Base-by-base conservation (phyloP, 2,329 filamentous ascomycete genomes). In the Fusarium staphyleae region DNA sequence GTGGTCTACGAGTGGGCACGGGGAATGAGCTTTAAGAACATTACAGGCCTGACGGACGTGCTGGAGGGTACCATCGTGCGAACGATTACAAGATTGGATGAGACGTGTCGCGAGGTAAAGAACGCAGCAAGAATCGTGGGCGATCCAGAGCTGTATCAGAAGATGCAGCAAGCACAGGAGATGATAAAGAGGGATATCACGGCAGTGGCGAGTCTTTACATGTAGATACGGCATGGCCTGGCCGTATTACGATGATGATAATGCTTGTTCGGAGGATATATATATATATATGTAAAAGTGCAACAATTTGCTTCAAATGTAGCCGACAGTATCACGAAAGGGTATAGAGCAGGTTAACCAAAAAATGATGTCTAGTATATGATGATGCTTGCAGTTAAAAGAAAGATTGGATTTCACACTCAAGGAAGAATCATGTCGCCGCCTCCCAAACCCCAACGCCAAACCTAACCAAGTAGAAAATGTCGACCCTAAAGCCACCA, bases 1-100 rank as follows among this genome's bases (percentile, higher is more conserved):
- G 95, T 99, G 0, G 96, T 99, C 28, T 97, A 98, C 72, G 95
- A 99, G 74, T 99, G 95, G 95, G 95, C 95, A 9, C 82, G 91
- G 42, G 95, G 95, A 19, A 98, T 98, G 91, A 93, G 90, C 45
- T 99, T 99, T 81, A 96, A 96, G 75, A 93, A 95, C 62, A 99
- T 99, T 64, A 98, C 93, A 0, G 90, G 93, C 63, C 77, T 99
- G 70, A 99, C 95, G 7, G 93, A 98, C 72, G 93, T 99, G 51
- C 86, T 98, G 67, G 95, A 99, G 74, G 95, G 95, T 1, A 98
- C 95, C 0, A 98, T 99, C 75, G 95, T 99, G 40, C 81, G 95
- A 45, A 93, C 95, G 2, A 98, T 99, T 65, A 96, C 92, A 34
- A 80, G 95, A 19, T 78, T 99, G 52, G 95, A 99, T 69, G 95